phyloP scores from a whole-genome alignment of 169 alveolate genomes.

The Neospora caninum region DNA sequence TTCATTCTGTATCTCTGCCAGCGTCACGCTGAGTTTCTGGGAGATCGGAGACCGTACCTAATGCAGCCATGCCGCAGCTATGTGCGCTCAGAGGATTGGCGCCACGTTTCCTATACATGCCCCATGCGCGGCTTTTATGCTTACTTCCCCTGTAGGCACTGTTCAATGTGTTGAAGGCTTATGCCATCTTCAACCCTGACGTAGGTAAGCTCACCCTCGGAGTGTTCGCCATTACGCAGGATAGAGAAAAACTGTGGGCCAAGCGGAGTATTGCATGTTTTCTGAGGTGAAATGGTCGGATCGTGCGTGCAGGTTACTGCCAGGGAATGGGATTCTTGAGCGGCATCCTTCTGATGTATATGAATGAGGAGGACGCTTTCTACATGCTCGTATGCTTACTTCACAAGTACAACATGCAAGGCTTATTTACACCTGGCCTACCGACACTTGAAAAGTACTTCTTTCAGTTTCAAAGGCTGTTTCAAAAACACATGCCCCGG shows the following conservation, averaged over 20 bases:
- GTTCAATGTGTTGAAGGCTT: slow-evolving; percentile 89
- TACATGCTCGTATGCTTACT: slow-evolving; percentile 87
- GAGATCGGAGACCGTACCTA: too few species aligned
- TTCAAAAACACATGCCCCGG: slow-evolving; percentile 84
- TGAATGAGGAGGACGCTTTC: slow-evolving; percentile 93
- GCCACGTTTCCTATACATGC: background rate
- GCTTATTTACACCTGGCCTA: slow-evolving; percentile 84
- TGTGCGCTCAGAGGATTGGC: background rate
- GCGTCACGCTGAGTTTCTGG: too few species aligned
- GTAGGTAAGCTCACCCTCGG: slow-evolving; percentile 87
- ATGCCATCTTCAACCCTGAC: slow-evolving; percentile 86
- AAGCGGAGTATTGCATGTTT: too few species aligned
- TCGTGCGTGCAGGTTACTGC: slow-evolving; percentile 47
- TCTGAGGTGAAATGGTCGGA: too few species aligned
- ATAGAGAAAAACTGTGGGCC: background rate
- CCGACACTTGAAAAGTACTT: slow-evolving; percentile 90
- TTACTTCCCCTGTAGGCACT: slow-evolving; percentile 68
- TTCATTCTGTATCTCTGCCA: too few species aligned
- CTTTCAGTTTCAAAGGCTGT: slow-evolving; percentile 84
- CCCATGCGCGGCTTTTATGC: background rate
- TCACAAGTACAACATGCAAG: slow-evolving; percentile 85
- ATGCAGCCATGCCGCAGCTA: too few species aligned
- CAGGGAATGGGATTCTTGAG: slow-evolving; percentile 91
- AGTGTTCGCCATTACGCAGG: slow-evolving; percentile 48
- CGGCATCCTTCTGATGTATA: slow-evolving; percentile 90